phyloP scores from a whole-genome alignment of 768 basidiomycete genomes.

The Tulasnella sp. region DNA sequence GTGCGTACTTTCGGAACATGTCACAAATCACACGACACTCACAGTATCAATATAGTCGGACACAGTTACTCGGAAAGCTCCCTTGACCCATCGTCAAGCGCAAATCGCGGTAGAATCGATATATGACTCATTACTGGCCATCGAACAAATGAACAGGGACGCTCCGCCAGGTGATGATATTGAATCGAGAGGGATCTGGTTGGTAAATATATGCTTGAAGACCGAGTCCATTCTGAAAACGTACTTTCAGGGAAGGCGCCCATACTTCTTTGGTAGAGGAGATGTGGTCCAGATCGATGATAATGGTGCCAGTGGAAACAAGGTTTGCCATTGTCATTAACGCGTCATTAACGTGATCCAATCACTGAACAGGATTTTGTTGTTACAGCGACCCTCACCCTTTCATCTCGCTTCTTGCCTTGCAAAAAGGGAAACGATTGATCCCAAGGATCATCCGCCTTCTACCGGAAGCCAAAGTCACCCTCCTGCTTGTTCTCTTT shows the following conservation, averaged over 20 bases:
- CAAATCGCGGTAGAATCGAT: slow-evolving; percentile 70
- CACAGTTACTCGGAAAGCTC: slow-evolving; percentile 20
- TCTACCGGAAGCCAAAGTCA: slow-evolving; percentile 63
- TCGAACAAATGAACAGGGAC: slow-evolving; percentile 76
- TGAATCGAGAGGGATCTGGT: slow-evolving; percentile 3
- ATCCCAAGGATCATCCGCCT: slow-evolving; percentile 82
- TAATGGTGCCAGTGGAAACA: slow-evolving; percentile 88
- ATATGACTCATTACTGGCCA: slow-evolving; percentile 71
- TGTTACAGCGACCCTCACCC: slow-evolving; percentile 79
- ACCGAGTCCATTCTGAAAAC: background rate
- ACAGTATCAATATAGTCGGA: background rate
- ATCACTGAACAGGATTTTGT: too few relatives aligned
- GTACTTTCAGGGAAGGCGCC: slow-evolving; percentile 24
- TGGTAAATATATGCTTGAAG: slow-evolving; percentile 20
- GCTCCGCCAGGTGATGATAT: slow-evolving; percentile 55
- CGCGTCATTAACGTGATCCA: background rate
- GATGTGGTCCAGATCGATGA: slow-evolving; percentile 70
- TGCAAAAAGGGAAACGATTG: slow-evolving; percentile 87
- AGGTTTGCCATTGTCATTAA: slow-evolving; percentile 40
- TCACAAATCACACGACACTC: background rate
- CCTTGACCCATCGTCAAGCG: slow-evolving; percentile 67
- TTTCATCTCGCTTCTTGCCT: slow-evolving; percentile 81
- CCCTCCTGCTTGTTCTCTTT: slow-evolving; percentile 80
- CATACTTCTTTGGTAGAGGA: slow-evolving; percentile 49
- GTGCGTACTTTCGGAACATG: background rate